A percentile compares a stretch with the other conserved stretches of the same genome.
Evolutionary conservation across 2,329 filamentous ascomycete species (phyloP).

Genomic region (Elsinoe arachidis): DNA sequence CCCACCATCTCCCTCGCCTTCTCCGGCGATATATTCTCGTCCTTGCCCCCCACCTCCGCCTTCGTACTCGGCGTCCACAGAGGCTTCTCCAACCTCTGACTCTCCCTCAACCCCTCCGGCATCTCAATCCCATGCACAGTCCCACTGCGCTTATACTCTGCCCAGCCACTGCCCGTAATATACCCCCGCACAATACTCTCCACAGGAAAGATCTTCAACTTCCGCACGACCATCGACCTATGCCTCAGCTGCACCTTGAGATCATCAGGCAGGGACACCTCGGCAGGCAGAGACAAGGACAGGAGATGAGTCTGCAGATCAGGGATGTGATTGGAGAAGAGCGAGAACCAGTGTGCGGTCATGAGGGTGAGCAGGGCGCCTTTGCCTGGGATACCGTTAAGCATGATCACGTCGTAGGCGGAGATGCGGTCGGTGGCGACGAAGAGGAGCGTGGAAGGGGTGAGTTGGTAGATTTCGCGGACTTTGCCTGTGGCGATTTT

Average conservation of each 20-base stretch:
- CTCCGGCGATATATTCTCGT: constrained; percentile 76
- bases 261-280: constrained; percentile 40
- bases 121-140: constrained; percentile 73
- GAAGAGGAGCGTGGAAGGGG: constrained; percentile 65
- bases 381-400: constrained; percentile 64
- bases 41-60: constrained; percentile 66
- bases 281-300: constrained; percentile 49
- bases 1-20: constrained; percentile 56
- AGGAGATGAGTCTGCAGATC: constrained; percentile 56
- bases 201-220: constrained; percentile 65
- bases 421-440: constrained; percentile 85
- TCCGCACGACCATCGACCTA: constrained; percentile 70
- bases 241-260: constrained; percentile 37
- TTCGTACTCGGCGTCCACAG: constrained; percentile 81
- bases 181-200: constrained; percentile 86
- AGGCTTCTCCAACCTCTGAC: constrained; percentile 57
- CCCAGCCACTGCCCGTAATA: constrained; percentile 77
- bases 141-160: constrained; percentile 62
- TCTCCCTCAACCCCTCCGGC: constrained; percentile 60
- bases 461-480: constrained; percentile 68
- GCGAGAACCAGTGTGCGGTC: constrained; percentile 59
- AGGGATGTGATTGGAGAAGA: constrained; percentile 49
- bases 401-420: constrained; percentile 86
- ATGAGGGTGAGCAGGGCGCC: constrained; percentile 59
- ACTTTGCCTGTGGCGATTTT: constrained; percentile 62